phyloP scores from a whole-genome alignment of 805 yeast species.

The Saccharomycopsis babjevae region DNA sequence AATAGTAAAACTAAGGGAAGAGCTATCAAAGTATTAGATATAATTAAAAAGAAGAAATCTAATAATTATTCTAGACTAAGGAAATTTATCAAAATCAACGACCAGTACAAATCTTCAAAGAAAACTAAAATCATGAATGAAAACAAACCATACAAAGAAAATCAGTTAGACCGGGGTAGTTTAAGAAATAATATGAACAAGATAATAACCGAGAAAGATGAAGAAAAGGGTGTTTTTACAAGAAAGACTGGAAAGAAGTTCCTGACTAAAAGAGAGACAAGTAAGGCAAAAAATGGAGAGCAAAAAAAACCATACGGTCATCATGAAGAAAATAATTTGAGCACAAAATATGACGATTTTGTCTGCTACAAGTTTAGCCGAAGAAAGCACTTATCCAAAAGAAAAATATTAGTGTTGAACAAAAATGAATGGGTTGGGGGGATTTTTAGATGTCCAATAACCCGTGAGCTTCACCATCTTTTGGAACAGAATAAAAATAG shows the following conservation, averaged over 20 bases:
- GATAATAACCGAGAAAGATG: background rate
- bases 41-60: background rate
- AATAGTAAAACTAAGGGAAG: background rate
- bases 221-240: background rate
- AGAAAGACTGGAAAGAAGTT: background rate
- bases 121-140: background rate
- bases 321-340: background rate
- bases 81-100: background rate
- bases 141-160: background rate
- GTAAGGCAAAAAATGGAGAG: background rate
- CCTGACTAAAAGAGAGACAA: background rate
- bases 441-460: background rate
- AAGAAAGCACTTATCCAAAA: background rate
- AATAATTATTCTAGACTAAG: background rate
- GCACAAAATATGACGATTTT: background rate
- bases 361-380: background rate
- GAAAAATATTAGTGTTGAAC: background rate
- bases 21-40: background rate
- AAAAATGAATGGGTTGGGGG: constrained; percentile 3
- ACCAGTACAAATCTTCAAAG: background rate
- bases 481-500: background rate
- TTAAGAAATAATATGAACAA: background rate
- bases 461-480: background rate
- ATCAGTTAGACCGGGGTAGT: background rate
- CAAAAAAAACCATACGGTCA: background rate